Evolutionary conservation across 176 grass and related monocot genomes (phyloP).

Genomic region (Oryza meridionalis): DNA sequence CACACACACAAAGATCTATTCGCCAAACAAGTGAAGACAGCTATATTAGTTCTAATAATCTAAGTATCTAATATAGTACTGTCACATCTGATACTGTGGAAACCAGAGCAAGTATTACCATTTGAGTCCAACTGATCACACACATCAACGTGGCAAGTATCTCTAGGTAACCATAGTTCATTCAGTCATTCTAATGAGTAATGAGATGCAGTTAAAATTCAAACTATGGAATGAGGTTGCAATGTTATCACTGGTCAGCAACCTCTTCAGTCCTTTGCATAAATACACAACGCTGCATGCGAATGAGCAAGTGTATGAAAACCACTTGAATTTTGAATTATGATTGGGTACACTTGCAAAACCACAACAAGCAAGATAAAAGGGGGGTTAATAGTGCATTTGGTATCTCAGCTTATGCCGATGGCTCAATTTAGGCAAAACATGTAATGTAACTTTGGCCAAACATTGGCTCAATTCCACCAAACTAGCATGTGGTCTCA

Average conservation of each 20-base stretch:
- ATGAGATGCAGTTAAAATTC: background rate
- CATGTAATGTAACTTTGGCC: background rate
- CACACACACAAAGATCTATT: background rate
- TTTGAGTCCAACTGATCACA: conserved; percentile 23
- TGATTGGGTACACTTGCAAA: background rate
- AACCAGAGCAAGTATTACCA: background rate
- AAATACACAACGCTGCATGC: background rate
- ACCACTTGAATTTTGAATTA: background rate
- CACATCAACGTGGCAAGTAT: background rate
- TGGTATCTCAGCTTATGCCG: background rate
- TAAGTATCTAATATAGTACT: background rate
- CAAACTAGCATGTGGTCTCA: background rate
- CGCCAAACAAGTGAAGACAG: background rate
- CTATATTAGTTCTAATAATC: background rate
- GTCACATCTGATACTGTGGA: background rate
- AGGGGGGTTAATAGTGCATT: background rate
- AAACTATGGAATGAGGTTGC: conserved; percentile 6
- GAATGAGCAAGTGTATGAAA: background rate
- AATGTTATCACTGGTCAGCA: background rate
- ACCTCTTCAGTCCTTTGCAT: background rate
- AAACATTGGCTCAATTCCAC: background rate
- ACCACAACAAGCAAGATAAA: background rate
- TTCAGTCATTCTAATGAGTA: background rate
- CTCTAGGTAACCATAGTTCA: background rate
- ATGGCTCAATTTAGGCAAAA: background rate